Conservation (phyloP, 495 filamentous ascomycete genomes). For the Penicillium diatomitis region DNA sequence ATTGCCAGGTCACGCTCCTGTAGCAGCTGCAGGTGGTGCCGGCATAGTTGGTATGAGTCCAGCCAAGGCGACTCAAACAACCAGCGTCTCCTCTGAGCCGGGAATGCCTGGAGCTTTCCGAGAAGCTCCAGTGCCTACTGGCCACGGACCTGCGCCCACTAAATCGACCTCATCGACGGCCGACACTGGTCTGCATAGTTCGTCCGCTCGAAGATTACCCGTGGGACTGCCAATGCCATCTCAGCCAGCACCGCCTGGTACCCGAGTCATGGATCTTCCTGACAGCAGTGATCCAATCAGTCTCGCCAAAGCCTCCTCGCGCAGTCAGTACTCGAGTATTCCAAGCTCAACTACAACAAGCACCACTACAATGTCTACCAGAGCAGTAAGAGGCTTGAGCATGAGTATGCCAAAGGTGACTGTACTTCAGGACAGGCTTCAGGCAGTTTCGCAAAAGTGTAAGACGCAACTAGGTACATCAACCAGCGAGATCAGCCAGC, state of each 20-base stretch:
- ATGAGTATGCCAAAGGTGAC: constrained; percentile 11
- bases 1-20: too few relatives aligned
- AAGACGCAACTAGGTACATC: constrained; percentile 27
- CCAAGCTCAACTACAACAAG: neutral
- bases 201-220: too few relatives aligned
- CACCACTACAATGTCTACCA: neutral
- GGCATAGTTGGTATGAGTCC: too few relatives aligned
- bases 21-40: too few relatives aligned
- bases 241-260: neutral
- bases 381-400: constrained; percentile 8
- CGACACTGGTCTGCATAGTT: too few relatives aligned
- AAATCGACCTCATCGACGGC: too few relatives aligned
- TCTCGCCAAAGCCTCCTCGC: neutral
- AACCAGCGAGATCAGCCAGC: constrained; percentile 21
- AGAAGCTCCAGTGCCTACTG: too few relatives aligned
- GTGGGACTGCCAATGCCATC: too few relatives aligned
- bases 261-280: constrained; percentile 1
- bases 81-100: too few relatives aligned
- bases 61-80: too few relatives aligned
- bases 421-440: constrained; percentile 26
- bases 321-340: neutral
- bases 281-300: neutral
- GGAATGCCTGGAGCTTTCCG: too few relatives aligned
- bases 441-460: constrained; percentile 27
- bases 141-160: too few relatives aligned